Percentiles rank a stretch among this genome's conserved stretches.
Conservation (phyloP, 768 basidiomycete genomes). For the Piloderma croceum region DNA sequence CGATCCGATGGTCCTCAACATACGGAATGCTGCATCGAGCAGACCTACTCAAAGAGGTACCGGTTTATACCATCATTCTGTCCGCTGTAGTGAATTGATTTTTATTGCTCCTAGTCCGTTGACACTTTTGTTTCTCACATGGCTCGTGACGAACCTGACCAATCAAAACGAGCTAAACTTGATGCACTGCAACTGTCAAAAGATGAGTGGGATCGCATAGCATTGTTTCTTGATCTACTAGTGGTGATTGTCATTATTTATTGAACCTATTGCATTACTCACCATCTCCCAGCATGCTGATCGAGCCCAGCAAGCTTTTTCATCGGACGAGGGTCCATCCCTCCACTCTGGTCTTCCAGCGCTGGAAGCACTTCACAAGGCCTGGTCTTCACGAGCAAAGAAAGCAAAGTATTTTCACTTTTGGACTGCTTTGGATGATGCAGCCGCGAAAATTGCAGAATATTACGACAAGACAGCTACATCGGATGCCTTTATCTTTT, state of each 20-base stretch:
- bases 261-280: background rate
- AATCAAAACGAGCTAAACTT: slow-evolving; percentile 19
- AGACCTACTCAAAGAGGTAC: slow-evolving; percentile 3
- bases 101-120: slow-evolving; percentile 20
- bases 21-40: slow-evolving; percentile 23
- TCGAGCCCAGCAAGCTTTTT: slow-evolving; percentile 29
- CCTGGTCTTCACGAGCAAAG: too few relatives aligned
- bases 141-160: slow-evolving; percentile 17
- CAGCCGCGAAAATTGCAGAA: slow-evolving; percentile 19
- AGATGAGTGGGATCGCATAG: slow-evolving; percentile 24
- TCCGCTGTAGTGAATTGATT: too few relatives aligned
- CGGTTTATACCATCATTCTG: too few relatives aligned
- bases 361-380: slow-evolving; percentile 25
- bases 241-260: slow-evolving; percentile 12
- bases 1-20: slow-evolving; percentile 28
- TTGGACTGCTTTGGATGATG: slow-evolving; percentile 15
- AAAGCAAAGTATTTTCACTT: slow-evolving; percentile 21
- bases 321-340: slow-evolving; percentile 21
- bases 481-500: slow-evolving; percentile 21
- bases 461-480: slow-evolving; percentile 28
- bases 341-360: slow-evolving; percentile 29
- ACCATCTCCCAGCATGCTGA: slow-evolving; percentile 23
- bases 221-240: too few relatives aligned
- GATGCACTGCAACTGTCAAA: too few relatives aligned
- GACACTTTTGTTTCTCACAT: slow-evolving; percentile 22